A percentile compares a stretch with the other conserved stretches of the same genome.
Conservation (phyloP, 148 eudicot species). For the Diospyros kaki region DNA sequence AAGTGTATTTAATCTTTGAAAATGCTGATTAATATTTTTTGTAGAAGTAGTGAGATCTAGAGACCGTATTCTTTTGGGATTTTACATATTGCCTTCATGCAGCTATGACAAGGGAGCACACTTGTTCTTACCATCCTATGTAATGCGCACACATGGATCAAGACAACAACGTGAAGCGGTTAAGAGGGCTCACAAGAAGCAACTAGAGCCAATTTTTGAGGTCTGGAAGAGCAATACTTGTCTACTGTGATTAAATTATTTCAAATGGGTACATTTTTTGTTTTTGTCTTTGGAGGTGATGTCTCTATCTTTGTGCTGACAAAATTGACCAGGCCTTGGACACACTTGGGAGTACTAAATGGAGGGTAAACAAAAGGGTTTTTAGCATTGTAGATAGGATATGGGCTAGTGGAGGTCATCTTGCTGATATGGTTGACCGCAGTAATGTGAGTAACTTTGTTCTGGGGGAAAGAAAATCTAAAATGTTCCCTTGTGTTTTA, state of each 20-base stretch:
- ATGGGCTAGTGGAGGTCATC: slow-evolving; percentile 82
- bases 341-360: slow-evolving; percentile 84
- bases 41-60: slow-evolving; percentile 4
- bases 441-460: slow-evolving; percentile 57
- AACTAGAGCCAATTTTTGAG: slow-evolving; percentile 71
- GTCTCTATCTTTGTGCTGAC: background rate
- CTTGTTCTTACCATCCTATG: slow-evolving; percentile 74
- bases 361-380: slow-evolving; percentile 89
- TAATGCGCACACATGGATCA: slow-evolving; percentile 90
- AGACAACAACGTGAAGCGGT: slow-evolving; percentile 78
- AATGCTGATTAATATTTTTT: slow-evolving; percentile 2
- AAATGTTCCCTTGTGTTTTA: background rate
- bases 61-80: background rate
- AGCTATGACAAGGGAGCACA: slow-evolving; percentile 92
- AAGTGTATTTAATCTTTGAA: background rate
- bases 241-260: background rate
- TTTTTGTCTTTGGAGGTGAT: slow-evolving; percentile 1
- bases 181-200: slow-evolving; percentile 47
- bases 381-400: slow-evolving; percentile 68
- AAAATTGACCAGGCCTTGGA: slow-evolving; percentile 62
- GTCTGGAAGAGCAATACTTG: slow-evolving; percentile 26
- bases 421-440: slow-evolving; percentile 80
- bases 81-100: slow-evolving; percentile 11
- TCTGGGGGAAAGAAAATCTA: background rate
- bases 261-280: background rate